Conservation (phyloP, 768 basidiomycete genomes). For the Tephrocybe sp. region DNA sequence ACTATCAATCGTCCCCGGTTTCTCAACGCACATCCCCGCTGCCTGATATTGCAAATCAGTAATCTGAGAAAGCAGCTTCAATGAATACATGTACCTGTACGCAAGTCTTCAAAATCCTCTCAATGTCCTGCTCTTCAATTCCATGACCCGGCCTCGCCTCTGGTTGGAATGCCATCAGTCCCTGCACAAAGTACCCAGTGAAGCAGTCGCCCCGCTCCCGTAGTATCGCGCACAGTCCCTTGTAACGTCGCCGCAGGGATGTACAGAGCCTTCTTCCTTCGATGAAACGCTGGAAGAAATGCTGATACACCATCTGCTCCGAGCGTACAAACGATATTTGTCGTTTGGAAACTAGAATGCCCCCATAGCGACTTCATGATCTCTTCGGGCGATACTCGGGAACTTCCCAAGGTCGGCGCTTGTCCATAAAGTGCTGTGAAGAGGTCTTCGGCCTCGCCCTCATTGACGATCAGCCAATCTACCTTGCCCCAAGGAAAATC, state of each 20-base stretch:
- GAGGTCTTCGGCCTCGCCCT: slow-evolving; percentile 44
- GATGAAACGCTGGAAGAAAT: slow-evolving; percentile 30
- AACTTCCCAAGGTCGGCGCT: slow-evolving; percentile 11
- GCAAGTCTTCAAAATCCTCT: slow-evolving; percentile 34
- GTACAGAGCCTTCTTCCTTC: slow-evolving; percentile 24
- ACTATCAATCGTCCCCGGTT: slow-evolving; percentile 56
- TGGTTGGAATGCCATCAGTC: slow-evolving; percentile 45
- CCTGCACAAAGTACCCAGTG: slow-evolving; percentile 58
- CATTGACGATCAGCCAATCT: slow-evolving; percentile 58
- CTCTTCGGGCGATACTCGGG: neutral
- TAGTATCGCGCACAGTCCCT: slow-evolving; percentile 48
- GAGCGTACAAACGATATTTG: slow-evolving; percentile 58
- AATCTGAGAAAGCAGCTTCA: neutral
- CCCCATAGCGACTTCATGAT: slow-evolving; percentile 21
- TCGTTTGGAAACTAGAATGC: slow-evolving; percentile 27
- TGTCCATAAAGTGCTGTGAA: slow-evolving; percentile 24
- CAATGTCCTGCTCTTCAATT: slow-evolving; percentile 31
- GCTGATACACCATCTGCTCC: slow-evolving; percentile 52
- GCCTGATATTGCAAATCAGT: slow-evolving; percentile 35
- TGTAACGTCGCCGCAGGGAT: slow-evolving; percentile 49
- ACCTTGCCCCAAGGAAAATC: slow-evolving; percentile 51
- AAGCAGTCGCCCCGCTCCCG: slow-evolving; percentile 69
- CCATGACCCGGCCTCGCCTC: slow-evolving; percentile 23
- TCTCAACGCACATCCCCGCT: slow-evolving; percentile 63
- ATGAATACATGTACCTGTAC: slow-evolving; percentile 33